Base-by-base conservation (phyloP, 495 filamentous ascomycete genomes). In the Hypoxylon perforatum region DNA sequence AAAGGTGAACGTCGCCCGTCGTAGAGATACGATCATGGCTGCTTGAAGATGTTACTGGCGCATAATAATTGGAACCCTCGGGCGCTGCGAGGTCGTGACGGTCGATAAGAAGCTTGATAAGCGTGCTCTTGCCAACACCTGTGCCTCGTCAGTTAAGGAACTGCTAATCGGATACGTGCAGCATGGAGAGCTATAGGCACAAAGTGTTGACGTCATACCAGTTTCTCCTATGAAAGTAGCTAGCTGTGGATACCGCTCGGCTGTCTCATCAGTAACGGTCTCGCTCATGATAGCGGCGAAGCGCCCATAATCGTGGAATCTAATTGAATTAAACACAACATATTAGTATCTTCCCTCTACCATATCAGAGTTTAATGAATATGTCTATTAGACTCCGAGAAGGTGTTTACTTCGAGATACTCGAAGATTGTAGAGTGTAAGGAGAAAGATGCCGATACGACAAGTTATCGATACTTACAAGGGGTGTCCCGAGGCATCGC, bases 1-100 rank as follows among this genome's bases (percentile, higher is more conserved):
- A 91, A 11, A 90, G 76, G 73, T 91, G 87, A 19, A 90, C 87
- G 66, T 88, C 85, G 10, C 78, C 87, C 4, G 86, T 87, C 4
- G 86, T 89, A 0, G 87, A 83, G n/a, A 80, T 62, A 28, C 79
- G 75, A 22, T 83, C 78, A 44, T 77, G 75, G 46, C 48, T 65
- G 5, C n/a, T n/a, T n/a, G 73, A 73, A 0, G 78, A 78, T 0
- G 75, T 74, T 11, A 82, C 76, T 0, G 77, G 75, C 3, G 65
- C 67, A 17, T 67, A 71, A 46, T 76, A 76, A 47, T 62, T 61
- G 5, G 42, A 51, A 4, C 63, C 61, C 21, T 53, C 56, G 25
- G 53, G 61, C 11, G 57, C 39, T 23, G 63, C 55, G 22, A 61
- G 42, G 28, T 73, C 67, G 39, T 74, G 61, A 15, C 61, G 65